Evolutionary conservation across 345 rosid species (phyloP), one percentile per base, ranked within the genome.

Genomic region (Gossypium stocksii): DNA sequence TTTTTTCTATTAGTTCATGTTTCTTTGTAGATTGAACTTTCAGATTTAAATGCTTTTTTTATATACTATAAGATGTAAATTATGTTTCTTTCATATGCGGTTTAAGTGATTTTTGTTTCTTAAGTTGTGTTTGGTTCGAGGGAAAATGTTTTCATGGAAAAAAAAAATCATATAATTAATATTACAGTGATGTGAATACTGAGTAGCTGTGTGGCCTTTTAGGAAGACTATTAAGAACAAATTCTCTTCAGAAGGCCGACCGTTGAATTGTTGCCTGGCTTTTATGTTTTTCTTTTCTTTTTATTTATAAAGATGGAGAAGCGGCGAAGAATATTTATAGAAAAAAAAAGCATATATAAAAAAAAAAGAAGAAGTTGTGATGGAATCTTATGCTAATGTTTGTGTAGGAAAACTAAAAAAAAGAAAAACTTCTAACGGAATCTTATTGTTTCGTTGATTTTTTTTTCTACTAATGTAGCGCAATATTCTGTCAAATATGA

Each of bases 311-410:
- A 25, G 43, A 60, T 25, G 41, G n/a, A 60, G 9, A 60, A 60
- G 41, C 16, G n/a, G 13, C 3, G 59, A n/a, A 19, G 59, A 54
- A 54, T 54, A 56, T 20, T 56, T 56, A 20, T 8, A 8, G 12
- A 9, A 20, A 11, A 59, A 13, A 25, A 60, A 25, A 23, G 34
- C 1, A 53, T 53, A 51, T 15, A 13, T 29, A 0, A 29, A 29
- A 52, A 52, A 22, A 45, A 68, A 67, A 70, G n/a, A n/a, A n/a
- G n/a, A 70, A n/a, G 48, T 29, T n/a, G 9, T 70, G 34, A 70
- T 70, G 46, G 61, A 27, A 27, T 68, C 22, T 68, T 68, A 25
- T 25, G 17, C 23, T 22, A 57, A 20, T 20, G 29, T 22, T 22
- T 22, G 11, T 13, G 34, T 59, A 59, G 15, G 38, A 56, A 56